A percentile compares a stretch with the other conserved stretches of the same genome.
Conservation (phyloP, 1,284 basidiomycete genomes). For the Trichosporon faecale region DNA sequence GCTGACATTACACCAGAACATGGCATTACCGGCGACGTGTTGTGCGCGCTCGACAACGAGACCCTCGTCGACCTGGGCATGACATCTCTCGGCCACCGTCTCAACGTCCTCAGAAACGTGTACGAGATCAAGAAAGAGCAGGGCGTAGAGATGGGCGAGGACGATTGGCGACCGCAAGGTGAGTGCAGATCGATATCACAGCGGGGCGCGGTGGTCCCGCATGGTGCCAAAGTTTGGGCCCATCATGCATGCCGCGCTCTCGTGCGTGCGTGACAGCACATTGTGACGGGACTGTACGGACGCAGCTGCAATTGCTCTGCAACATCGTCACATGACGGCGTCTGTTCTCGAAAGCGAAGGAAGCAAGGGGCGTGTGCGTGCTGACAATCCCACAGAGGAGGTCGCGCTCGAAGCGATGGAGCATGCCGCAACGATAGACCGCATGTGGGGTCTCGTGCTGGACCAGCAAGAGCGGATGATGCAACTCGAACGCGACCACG, state of each 20-base stretch:
- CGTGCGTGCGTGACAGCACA: not conserved
- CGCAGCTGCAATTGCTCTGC: not conserved
- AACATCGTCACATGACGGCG: not conserved
- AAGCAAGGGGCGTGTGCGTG: not conserved
- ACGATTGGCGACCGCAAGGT: slow-evolving; percentile 89
- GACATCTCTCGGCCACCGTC: slow-evolving; percentile 75
- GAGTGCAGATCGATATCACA: slow-evolving; percentile 43
- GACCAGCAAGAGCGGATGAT: slow-evolving; percentile 60
- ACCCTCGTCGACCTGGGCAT: slow-evolving; percentile 80
- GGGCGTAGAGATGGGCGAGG: slow-evolving; percentile 75
- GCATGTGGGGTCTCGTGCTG: slow-evolving; percentile 65
- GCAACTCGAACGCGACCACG: slow-evolving; percentile 39
- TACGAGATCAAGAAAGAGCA: slow-evolving; percentile 83
- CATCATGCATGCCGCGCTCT: not conserved
- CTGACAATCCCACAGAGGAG: slow-evolving; percentile 25
- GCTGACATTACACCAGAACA: slow-evolving; percentile 62
- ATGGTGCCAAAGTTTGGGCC: not conserved
- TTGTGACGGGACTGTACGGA: not conserved
- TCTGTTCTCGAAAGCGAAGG: not conserved
- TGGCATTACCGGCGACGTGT: slow-evolving; percentile 80
- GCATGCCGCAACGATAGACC: slow-evolving; percentile 59
- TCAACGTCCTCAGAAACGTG: slow-evolving; percentile 82
- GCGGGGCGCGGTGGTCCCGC: not conserved
- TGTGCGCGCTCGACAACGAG: slow-evolving; percentile 76
- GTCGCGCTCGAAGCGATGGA: slow-evolving; percentile 27